Base-by-base conservation (phyloP, 1,284 basidiomycete species). In the Wallemia hederae region DNA sequence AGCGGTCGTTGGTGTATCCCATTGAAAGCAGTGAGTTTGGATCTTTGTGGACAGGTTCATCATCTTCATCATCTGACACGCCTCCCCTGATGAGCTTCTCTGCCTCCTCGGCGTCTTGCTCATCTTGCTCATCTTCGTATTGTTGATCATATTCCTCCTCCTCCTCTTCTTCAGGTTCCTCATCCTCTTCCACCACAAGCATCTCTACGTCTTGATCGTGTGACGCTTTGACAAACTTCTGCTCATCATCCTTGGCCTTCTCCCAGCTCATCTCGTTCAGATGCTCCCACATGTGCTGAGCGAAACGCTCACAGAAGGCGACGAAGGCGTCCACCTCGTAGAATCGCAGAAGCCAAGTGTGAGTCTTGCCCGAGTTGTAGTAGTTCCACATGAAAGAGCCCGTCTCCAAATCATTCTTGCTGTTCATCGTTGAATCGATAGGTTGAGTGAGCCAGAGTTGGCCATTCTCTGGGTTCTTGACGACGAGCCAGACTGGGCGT, bases 1-100 rank as follows among this genome's bases (percentile, higher is more conserved):
- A 91, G 34, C 89, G 77, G 68, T 96, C 89, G 64, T 90, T 87
- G 72, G 89, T 92, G 77, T 96, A 92, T 2, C 94, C 94, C 56
- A 98, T 83, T 1, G 86, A 87, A 29, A 98, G 78, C 66, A 90
- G 84, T 31, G 87, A 85, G 71, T 98, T 97, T 64, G 84, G 85
- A 34, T 80, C 59, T n/a, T 55, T 59, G 24, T 58, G 29, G 27
- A 55, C 27, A 57, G 27, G 22, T 1, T 77, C 77, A 29, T 73
- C 73, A 55, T 68, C 67, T 33, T 62, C 55, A 60, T 60, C n/a
- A 55, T 59, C 60, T 70, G 70, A 33, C 77, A 79, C 60, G 74
- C 77, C 60, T 72, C 66, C 62, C 64, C 65, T 59, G 63, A 67
- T 22, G n/a, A 22, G 5, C 25, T 63, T 62, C 76, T 59, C 76